These are phyloP conservation scores for Plasmopara muralis DNA, from an alignment of 352 stramenopile genomes.

Conservation along the genomic window DNA sequence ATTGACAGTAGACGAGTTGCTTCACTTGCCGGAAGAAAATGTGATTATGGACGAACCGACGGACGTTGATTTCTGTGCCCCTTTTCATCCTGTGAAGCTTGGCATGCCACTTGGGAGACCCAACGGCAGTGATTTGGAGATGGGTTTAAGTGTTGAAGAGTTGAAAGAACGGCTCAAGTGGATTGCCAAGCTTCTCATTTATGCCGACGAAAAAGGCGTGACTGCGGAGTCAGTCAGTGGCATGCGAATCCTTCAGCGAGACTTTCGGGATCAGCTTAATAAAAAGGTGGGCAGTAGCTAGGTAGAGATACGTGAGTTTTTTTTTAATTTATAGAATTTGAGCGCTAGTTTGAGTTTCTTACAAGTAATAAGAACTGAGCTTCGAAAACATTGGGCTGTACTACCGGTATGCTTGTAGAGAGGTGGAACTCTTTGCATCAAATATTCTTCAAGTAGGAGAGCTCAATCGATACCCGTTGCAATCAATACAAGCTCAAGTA, in stretches of 20 bases:
- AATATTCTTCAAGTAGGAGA: too few relatives aligned
- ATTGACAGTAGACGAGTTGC: constrained; percentile 20
- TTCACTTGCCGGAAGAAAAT: constrained; percentile 23
- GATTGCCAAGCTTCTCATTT: constrained; percentile 27
- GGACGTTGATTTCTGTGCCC: constrained; percentile 23
- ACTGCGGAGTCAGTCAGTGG: constrained; percentile 17
- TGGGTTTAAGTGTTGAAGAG: constrained; percentile 11
- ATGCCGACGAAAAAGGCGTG: constrained; percentile 20
- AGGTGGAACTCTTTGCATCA: too few relatives aligned
- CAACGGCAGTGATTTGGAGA: constrained; percentile 1
- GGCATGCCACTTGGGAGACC: constrained; percentile 1
- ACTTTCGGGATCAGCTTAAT: constrained; percentile 22
- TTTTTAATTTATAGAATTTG: too few relatives aligned
- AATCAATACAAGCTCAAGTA: too few relatives aligned
- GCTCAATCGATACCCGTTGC: too few relatives aligned
- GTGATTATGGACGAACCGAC: constrained; percentile 23
- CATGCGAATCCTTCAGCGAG: constrained; percentile 24
- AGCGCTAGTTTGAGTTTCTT: too few relatives aligned
- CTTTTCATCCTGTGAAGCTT: constrained; percentile 11
- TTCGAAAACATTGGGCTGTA: too few relatives aligned
- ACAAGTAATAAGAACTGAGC: too few relatives aligned
- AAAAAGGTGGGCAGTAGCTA: constrained; percentile 6
- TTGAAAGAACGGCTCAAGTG: constrained; percentile 26
- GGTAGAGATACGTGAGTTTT: too few relatives aligned
- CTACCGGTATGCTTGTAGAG: too few relatives aligned